Evolutionary conservation across 1,284 basidiomycete genomes (phyloP).

Genomic region (Malassezia restricta): DNA sequence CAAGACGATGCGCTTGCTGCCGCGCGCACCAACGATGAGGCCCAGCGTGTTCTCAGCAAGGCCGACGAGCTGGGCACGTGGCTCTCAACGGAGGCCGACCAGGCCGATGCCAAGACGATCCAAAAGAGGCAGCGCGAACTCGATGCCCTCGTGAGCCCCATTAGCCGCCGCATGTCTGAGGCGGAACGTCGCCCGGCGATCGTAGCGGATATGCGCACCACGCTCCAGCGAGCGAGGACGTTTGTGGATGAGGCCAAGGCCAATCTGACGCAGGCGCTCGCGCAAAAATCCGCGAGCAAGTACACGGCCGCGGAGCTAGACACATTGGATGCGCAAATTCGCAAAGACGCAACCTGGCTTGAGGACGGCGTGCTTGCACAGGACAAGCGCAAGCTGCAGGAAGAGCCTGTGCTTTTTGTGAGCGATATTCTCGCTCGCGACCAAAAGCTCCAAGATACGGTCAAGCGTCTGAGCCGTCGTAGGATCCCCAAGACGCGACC

Average conservation of each 20-base stretch:
- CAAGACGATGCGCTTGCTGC: conserved; percentile 57
- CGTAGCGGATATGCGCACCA: conserved; percentile 57
- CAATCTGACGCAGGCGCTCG: conserved; percentile 55
- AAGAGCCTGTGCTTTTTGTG: conserved; percentile 38
- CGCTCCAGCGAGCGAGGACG: conserved; percentile 53
- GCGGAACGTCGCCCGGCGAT: conserved; percentile 60
- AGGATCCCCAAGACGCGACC: conserved; percentile 40
- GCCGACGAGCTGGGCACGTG: conserved; percentile 64
- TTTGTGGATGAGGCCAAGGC: conserved; percentile 68
- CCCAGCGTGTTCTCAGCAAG: conserved; percentile 56
- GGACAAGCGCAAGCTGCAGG: conserved; percentile 21
- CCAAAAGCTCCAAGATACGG: conserved; percentile 31
- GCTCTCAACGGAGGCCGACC: conserved; percentile 75
- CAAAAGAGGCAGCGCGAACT: conserved; percentile 51
- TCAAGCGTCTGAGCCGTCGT: conserved; percentile 34
- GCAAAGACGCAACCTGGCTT: conserved; percentile 41
- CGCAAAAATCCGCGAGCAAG: conserved; percentile 27
- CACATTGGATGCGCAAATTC: conserved; percentile 23
- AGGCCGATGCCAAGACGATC: conserved; percentile 53
- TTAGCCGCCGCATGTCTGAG: conserved; percentile 74
- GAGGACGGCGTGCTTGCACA: conserved; percentile 31
- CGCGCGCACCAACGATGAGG: conserved; percentile 65
- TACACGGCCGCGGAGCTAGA: conserved; percentile 43
- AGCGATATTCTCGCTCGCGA: conserved; percentile 38
- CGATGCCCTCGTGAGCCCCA: conserved; percentile 69